Percentiles rank a stretch among this genome's conserved stretches.
Evolutionary conservation across 768 basidiomycete genomes (phyloP).

Genomic region (Heimioporus sp.): DNA sequence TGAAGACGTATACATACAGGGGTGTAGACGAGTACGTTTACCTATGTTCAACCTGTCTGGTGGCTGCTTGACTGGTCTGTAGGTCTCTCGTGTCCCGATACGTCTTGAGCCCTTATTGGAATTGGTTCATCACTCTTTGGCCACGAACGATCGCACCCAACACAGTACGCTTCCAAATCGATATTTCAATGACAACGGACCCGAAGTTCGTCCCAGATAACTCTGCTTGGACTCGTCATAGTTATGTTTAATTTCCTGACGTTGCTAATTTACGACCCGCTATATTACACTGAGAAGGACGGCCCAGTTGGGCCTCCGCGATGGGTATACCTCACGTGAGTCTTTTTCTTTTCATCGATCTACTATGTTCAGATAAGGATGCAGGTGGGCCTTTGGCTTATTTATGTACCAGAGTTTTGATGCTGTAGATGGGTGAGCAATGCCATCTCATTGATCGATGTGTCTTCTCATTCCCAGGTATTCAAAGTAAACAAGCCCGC

Average conservation of each 20-base stretch:
- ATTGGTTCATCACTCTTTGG: conserved; percentile 86
- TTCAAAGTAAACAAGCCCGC: conserved; percentile 84
- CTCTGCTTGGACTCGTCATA: conserved; percentile 77
- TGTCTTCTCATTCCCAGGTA: conserved; percentile 1
- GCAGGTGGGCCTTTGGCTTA: conserved; percentile 82
- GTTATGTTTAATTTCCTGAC: conserved; percentile 85
- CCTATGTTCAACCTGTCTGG: neutral
- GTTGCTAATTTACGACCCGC: conserved; percentile 79
- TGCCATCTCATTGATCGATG: neutral
- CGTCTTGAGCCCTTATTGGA: conserved; percentile 86
- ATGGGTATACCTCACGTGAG: conserved; percentile 91
- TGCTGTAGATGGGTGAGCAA: conserved; percentile 78
- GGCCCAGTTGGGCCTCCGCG: conserved; percentile 62
- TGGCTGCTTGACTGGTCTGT: conserved; percentile 9
- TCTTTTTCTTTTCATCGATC: conserved; percentile 9
- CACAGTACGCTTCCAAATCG: conserved; percentile 51
- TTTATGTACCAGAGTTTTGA: conserved; percentile 92
- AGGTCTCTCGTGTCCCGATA: conserved; percentile 78
- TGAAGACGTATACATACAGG: conserved; percentile 78
- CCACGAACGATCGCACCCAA: conserved; percentile 86
- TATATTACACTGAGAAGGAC: conserved; percentile 66
- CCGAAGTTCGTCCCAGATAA: conserved; percentile 59
- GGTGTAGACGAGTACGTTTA: conserved; percentile 72
- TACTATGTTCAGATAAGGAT: neutral
- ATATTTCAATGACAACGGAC: neutral